Evolutionary conservation across 2,329 filamentous ascomycete genomes (phyloP), one percentile per base, ranked within the genome.

Genomic region (Colletotrichum lini): DNA sequence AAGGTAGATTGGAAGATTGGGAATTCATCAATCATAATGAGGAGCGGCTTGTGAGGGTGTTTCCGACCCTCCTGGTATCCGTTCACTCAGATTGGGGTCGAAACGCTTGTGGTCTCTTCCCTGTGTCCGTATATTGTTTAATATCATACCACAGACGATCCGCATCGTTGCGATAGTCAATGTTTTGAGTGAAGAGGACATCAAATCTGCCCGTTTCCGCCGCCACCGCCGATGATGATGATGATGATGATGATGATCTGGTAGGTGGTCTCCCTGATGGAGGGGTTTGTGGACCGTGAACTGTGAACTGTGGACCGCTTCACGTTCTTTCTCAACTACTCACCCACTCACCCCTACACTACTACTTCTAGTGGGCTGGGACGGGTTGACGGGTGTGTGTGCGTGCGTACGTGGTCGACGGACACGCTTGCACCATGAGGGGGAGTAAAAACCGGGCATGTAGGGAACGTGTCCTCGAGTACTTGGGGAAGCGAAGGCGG

Each of bases 401-500:
- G 50, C 35, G 65, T 64, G 52, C 59, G 59, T 64, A 50, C 50
- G 59, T 64, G 44, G 40, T 56, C 23, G 52, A 58, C 49, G 45
- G 38, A 47, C 35, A 54, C 23, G 26, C 47, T 53, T 35, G 60
- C 13, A 26, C 3, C 35, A 52, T 23, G 60, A 60, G 44, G 35
- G n/a, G 13, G 4, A 30, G 26, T 8, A 38, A 66, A 66, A 61
- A 60, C 18, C n/a, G 42, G 56, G 62, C 59, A 60, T 56, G 58
- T 35, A 44, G 50, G 63, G 68, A 71, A 71, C 68, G 68, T 71
- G 68, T 71, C 68, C 68, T 71, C 64, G 58, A 67, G 42, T 57
- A 13, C 57, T 70, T 67, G 67, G 67, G 68, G 68, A 62, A 70
- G 63, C 53, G 67, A 67, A 38, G 56, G 21, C 45, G 58, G 58